phyloP scores from a whole-genome alignment of 768 basidiomycete genomes.

The Nidula microcarpa region DNA sequence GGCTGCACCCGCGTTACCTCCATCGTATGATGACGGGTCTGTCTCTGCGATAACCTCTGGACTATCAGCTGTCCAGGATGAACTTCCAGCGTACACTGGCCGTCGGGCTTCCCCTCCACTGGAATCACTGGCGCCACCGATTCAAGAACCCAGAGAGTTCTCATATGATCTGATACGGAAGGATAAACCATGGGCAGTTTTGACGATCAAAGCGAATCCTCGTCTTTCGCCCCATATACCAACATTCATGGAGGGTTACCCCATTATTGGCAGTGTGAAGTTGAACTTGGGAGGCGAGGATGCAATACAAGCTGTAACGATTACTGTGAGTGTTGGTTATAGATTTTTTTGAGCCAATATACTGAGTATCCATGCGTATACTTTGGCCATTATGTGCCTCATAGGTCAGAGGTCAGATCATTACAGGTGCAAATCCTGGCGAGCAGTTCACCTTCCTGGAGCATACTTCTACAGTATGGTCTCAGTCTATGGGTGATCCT shows the following conservation, averaged over 20 bases:
- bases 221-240: conserved; percentile 29
- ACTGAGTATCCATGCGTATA: background rate
- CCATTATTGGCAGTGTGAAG: conserved; percentile 28
- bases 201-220: conserved; percentile 43
- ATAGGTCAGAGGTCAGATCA: conserved; percentile 34
- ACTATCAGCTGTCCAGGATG: background rate
- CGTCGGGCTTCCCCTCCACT: conserved; percentile 1
- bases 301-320: conserved; percentile 40
- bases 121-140: conserved; percentile 6
- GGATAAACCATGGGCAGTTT: conserved; percentile 40
- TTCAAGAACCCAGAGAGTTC: conserved; percentile 22
- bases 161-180: conserved; percentile 19
- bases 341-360: conserved; percentile 9
- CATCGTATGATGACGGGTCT: conserved; percentile 19
- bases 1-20: conserved; percentile 14
- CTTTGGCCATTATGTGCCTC: background rate
- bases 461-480: conserved; percentile 30
- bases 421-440: conserved; percentile 29
- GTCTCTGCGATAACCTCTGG: too few relatives aligned
- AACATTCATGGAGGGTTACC: conserved; percentile 28
- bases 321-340: conserved; percentile 53
- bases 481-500: conserved; percentile 25
- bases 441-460: conserved; percentile 32
- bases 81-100: conserved; percentile 15
- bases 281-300: conserved; percentile 34